Percentiles rank a stretch among this genome's conserved stretches.
Conservation (phyloP, 345 rosid species). For the Citrus trifoliata region DNA sequence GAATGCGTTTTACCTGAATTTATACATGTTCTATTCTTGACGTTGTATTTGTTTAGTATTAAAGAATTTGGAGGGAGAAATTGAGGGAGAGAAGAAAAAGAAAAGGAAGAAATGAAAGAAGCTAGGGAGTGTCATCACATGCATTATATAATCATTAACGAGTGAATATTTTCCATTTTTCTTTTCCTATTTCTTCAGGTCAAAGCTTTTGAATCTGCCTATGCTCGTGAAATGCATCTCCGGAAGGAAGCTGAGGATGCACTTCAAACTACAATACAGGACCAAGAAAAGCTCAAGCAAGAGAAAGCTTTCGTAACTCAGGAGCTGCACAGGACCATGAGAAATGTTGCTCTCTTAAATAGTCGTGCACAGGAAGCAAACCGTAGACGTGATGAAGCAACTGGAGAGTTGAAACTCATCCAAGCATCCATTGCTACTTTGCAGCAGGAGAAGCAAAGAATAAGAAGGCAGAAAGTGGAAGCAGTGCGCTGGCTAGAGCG, state of each 20-base stretch:
- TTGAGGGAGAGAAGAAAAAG: neutral
- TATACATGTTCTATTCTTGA: neutral
- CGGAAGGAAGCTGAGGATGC: slow-evolving; percentile 49
- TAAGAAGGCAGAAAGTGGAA: slow-evolving; percentile 59
- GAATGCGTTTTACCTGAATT: neutral
- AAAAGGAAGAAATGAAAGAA: neutral
- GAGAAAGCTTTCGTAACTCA: slow-evolving; percentile 43
- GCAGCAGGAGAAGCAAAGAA: slow-evolving; percentile 55
- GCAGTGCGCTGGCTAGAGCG: slow-evolving; percentile 66
- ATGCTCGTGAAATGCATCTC: slow-evolving; percentile 39
- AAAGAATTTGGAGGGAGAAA: neutral
- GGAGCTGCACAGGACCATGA: slow-evolving; percentile 52
- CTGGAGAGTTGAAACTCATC: slow-evolving; percentile 43
- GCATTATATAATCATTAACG: neutral
- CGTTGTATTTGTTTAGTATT: neutral
- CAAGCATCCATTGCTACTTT: slow-evolving; percentile 53
- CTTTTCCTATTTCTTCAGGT: slow-evolving; percentile 34
- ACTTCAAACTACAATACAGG: slow-evolving; percentile 25
- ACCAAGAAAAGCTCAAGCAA: slow-evolving; percentile 41
- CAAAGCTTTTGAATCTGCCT: slow-evolving; percentile 39
- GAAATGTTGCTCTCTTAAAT: slow-evolving; percentile 54
- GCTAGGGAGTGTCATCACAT: neutral
- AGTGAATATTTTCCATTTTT: neutral
- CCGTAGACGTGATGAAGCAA: slow-evolving; percentile 43
- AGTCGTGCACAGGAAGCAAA: slow-evolving; percentile 49